Percentiles rank a stretch among this genome's conserved stretches.
Conservation (phyloP, 208 protist species). For the Naegleria gruberi region DNA sequence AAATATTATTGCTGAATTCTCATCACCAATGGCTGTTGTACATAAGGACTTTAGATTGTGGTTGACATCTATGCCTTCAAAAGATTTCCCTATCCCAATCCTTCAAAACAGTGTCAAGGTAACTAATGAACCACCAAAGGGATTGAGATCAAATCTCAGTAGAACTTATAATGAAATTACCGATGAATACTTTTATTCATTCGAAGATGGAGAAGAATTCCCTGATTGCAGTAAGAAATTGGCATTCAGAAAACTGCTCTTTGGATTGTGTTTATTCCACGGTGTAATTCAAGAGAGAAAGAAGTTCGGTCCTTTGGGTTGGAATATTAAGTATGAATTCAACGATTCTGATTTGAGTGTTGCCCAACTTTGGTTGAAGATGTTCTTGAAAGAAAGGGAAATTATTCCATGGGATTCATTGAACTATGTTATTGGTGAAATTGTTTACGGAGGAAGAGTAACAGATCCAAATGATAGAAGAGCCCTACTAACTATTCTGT, state of each 20-base stretch:
- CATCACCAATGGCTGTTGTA: conserved; percentile 36
- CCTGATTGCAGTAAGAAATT: conserved; percentile 51
- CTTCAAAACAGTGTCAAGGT: conserved; percentile 95
- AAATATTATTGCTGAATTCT: conserved; percentile 69
- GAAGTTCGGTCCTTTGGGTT: conserved; percentile 93
- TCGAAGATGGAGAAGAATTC: conserved; percentile 45
- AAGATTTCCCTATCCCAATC: conserved; percentile 92
- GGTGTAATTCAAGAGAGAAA: conserved; percentile 81
- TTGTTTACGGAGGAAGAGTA: conserved; percentile 96
- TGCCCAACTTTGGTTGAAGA: conserved; percentile 80
- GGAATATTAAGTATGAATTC: conserved; percentile 95
- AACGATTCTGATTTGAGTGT: conserved; percentile 92
- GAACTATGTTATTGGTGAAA: conserved; percentile 93
- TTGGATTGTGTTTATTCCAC: conserved; percentile 94
- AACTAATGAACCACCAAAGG: conserved; percentile 93
- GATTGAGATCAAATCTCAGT: conserved; percentile 87
- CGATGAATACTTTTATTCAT: conserved; percentile 64
- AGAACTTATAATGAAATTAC: conserved; percentile 79
- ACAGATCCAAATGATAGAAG: conserved; percentile 92
- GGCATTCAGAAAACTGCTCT: conserved; percentile 88
- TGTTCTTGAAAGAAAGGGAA: conserved; percentile 88
- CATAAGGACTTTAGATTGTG: conserved; percentile 88
- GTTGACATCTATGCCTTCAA: conserved; percentile 94
- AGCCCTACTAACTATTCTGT: conserved; percentile 77
- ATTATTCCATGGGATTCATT: conserved; percentile 91